These are phyloP conservation scores for Beauveria caledonica DNA, from an alignment of 2,329 filamentous ascomycete species.

Conservation along the genomic window DNA sequence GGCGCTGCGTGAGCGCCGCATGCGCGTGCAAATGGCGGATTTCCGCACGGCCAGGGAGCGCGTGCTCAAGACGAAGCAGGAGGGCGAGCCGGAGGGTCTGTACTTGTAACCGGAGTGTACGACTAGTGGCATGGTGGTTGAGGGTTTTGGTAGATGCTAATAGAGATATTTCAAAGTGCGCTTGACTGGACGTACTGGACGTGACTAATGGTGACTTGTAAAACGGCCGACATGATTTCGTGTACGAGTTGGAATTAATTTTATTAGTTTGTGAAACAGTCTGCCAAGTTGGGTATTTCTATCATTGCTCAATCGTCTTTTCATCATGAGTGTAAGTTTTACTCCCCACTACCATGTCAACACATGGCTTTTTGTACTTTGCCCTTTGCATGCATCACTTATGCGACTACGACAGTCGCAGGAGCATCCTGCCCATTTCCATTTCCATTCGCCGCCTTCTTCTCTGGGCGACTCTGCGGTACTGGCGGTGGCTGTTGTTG, in stretches of 20 bases:
- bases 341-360: too few relatives aligned
- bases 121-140: conserved; percentile 12
- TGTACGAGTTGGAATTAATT: background rate
- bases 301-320: background rate
- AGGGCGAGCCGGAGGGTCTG: conserved; percentile 95
- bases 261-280: background rate
- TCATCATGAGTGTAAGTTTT: too few relatives aligned
- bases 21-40: conserved; percentile 98
- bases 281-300: background rate
- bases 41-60: conserved; percentile 88
- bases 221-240: background rate
- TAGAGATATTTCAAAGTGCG: background rate
- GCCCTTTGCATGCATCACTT: background rate
- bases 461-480: conserved; percentile 1
- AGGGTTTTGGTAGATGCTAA: conserved; percentile 3
- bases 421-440: background rate
- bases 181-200: background rate
- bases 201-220: background rate
- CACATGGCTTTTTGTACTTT: background rate
- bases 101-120: conserved; percentile 65
- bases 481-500: background rate
- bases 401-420: background rate
- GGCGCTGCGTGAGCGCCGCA: conserved; percentile 86
- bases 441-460: background rate
- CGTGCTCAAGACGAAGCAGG: conserved; percentile 96